Conservation (phyloP, 106 monocot species). For the Narthecium ossifragum region DNA sequence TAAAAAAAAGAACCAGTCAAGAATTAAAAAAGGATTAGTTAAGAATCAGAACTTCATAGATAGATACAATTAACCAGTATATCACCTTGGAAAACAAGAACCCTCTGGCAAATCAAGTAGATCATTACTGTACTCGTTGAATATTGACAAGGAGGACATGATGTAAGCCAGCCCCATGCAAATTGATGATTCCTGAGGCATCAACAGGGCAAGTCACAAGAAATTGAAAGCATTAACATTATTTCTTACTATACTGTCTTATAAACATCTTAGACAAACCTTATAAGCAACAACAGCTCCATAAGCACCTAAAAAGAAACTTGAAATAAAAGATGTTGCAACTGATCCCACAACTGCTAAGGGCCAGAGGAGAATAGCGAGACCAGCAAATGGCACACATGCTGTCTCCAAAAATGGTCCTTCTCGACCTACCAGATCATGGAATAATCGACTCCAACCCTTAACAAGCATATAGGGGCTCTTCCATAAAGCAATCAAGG, state of each 20-base stretch:
- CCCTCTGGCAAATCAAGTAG: conserved; percentile 31
- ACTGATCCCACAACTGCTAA: conserved; percentile 20
- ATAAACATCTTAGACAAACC: conserved; percentile 23
- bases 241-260: too few relatives aligned
- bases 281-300: conserved; percentile 37
- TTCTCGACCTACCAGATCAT: conserved; percentile 32
- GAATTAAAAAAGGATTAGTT: not conserved
- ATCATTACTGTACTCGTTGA: conserved; percentile 45
- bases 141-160: conserved; percentile 24
- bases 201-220: too few relatives aligned
- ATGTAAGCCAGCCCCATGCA: conserved; percentile 25
- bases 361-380: conserved; percentile 40
- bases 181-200: too few relatives aligned
- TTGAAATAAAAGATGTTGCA: conserved; percentile 18
- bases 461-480: conserved; percentile 33
- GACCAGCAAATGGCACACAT: conserved; percentile 48
- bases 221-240: too few relatives aligned
- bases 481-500: conserved; percentile 24
- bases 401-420: conserved; percentile 45
- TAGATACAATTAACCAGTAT: not conserved
- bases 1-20: conserved; percentile 5
- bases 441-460: conserved; percentile 37
- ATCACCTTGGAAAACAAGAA: conserved; percentile 43
- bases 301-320: conserved; percentile 28
- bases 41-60: not conserved